phyloP scores from a whole-genome alignment of 1,139 yeast genomes.

The Hyphopichia khmerensis region DNA sequence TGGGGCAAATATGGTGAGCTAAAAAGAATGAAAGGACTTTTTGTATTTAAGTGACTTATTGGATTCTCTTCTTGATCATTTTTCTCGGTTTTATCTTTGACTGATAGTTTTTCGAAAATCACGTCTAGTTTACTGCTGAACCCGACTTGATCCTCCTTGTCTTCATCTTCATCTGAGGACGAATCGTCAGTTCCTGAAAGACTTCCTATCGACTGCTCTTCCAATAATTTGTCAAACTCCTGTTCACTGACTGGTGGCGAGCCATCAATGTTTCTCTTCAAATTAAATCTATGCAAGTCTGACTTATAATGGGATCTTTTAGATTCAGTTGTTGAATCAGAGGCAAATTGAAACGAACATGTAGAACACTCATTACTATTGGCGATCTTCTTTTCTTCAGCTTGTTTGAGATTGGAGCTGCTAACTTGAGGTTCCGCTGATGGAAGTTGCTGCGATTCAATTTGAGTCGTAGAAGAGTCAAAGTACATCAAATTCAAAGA shows the following conservation, averaged over 20 bases:
- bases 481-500: constrained; percentile 58
- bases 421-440: background rate
- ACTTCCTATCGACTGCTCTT: constrained; percentile 52
- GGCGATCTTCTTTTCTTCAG: constrained; percentile 4
- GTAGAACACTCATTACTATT: constrained; percentile 11
- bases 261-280: constrained; percentile 51
- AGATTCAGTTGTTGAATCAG: constrained; percentile 15
- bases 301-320: constrained; percentile 55
- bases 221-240: constrained; percentile 59
- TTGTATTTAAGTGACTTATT: constrained; percentile 57
- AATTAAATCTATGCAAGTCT: constrained; percentile 61
- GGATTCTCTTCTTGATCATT: constrained; percentile 28
- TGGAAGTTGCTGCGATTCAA: constrained; percentile 5
- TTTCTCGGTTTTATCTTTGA: constrained; percentile 11
- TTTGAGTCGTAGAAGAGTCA: constrained; percentile 46
- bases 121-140: constrained; percentile 25
- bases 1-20: constrained; percentile 45
- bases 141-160: constrained; percentile 1
- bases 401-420: background rate
- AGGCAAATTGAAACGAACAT: constrained; percentile 11
- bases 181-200: constrained; percentile 54
- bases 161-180: constrained; percentile 27
- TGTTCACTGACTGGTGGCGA: constrained; percentile 51
- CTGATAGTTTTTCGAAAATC: constrained; percentile 31
- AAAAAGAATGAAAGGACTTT: constrained; percentile 62